Percentiles rank a stretch among this genome's conserved stretches.
These are phyloP conservation scores for Neurospora sp. DNA, from an alignment of 495 filamentous ascomycete species.

Conservation along the genomic window DNA sequence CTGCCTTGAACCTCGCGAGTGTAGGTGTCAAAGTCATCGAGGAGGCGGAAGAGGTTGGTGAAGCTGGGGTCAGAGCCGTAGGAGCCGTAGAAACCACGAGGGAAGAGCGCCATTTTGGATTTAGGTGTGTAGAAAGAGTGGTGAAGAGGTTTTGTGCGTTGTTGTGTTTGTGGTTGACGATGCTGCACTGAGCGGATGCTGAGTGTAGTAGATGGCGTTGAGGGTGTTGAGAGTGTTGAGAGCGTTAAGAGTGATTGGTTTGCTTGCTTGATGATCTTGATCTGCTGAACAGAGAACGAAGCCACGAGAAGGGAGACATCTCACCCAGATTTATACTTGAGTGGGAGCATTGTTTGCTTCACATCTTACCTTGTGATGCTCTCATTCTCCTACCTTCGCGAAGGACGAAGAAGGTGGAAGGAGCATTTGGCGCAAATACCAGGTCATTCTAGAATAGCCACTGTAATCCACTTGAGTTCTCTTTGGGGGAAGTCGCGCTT, in stretches of 20 bases:
- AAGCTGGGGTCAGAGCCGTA: conserved; percentile 42
- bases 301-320: not conserved
- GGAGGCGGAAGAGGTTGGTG: conserved; percentile 59
- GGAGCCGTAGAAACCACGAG: conserved; percentile 39
- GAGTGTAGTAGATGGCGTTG: conserved; percentile 6
- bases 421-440: not conserved
- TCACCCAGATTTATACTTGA: not conserved
- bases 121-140: not conserved
- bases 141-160: conserved; percentile 1
- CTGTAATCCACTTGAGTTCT: not conserved
- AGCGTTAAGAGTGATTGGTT: not conserved
- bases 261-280: conserved; percentile 12
- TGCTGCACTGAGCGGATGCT: not conserved
- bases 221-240: conserved; percentile 12
- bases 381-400: not conserved
- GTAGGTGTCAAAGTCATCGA: conserved; percentile 64
- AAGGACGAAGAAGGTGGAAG: not conserved
- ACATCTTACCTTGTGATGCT: not conserved
- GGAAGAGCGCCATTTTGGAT: conserved; percentile 57
- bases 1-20: conserved; percentile 19
- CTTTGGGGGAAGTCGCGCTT: not conserved
- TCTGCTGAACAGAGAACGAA: not conserved
- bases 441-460: not conserved
- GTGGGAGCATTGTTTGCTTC: not conserved
- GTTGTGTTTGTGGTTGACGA: too few relatives aligned